Base-by-base conservation (phyloP, 768 basidiomycete species). In the Boletus bicolor region DNA sequence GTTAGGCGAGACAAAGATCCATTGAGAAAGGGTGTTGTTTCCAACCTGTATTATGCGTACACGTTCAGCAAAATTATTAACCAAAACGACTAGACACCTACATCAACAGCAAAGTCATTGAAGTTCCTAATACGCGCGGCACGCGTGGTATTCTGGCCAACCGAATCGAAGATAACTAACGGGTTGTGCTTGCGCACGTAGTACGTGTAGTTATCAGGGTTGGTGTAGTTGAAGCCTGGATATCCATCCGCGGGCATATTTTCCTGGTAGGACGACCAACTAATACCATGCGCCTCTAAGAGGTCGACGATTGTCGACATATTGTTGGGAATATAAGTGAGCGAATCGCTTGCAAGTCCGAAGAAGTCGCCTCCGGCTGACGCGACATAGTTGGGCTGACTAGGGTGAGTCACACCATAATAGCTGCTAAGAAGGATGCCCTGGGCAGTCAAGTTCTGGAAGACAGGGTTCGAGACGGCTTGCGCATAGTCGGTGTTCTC, bases 1-100 rank as follows among this genome's bases (percentile, higher is more conserved):
- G 65, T 87, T 86, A 12, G 85, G 85, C 1, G 85, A 85, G 51
- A 87, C 73, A 59, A 82, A 85, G 9, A 75, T 58, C 82, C 83
- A 86, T 52, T 85, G 84, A 11, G 84, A 78, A 42, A 87, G 66
- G 2, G 71, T 72, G 44, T 76, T 67, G 9, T 76, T 76, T 24
- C 75, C 59, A 37, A 70, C 17, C 68, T 70, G 12, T 19, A 32
- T 51, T 19, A 39, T 5, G 9, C 11, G 26, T 5, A 30, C 21
- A 28, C 28, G 34, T 24, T 51, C 35, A 63, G 49, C 17, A 21
- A 51, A 30, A 26, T 38, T 4, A 37, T 17, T 3, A 7, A 15
- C 1, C 37, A 15, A 49, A n/a, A 35, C 35, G 11, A 57, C 9
- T 21, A 21, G 12, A 44, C 17, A 55, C 65, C 7, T 36, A 84